These are phyloP conservation scores for Sonneratia alba DNA, from an alignment of 345 rosid genomes.

Conservation along the genomic window DNA sequence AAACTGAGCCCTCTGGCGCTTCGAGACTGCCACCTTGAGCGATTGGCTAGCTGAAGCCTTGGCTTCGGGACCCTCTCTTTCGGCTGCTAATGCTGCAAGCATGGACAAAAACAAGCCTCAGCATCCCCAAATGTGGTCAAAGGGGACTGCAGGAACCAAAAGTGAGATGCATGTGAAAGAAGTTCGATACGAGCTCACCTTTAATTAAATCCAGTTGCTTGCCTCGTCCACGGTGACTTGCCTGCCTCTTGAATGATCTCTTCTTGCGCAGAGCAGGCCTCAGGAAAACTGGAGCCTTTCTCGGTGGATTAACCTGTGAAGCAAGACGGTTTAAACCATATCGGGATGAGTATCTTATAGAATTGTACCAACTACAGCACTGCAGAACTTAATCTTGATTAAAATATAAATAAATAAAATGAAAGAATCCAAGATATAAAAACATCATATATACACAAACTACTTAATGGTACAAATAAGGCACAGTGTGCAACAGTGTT, in stretches of 20 bases:
- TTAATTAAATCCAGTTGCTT: constrained; percentile 44
- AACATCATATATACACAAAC: too few species aligned
- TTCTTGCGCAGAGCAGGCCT: constrained; percentile 61
- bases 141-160: not conserved
- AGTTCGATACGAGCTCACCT: constrained; percentile 22
- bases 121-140: not conserved
- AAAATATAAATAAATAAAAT: too few species aligned
- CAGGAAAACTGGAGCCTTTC: constrained; percentile 47
- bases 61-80: constrained; percentile 37
- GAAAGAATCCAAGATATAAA: too few species aligned
- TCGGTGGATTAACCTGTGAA: constrained; percentile 47
- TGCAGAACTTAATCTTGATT: too few species aligned
- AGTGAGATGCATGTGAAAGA: too few species aligned
- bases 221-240: constrained; percentile 61
- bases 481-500: too few species aligned
- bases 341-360: not conserved
- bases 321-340: not conserved
- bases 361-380: too few species aligned
- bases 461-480: too few species aligned
- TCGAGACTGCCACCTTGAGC: constrained; percentile 39
- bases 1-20: constrained; percentile 56
- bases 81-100: constrained; percentile 34
- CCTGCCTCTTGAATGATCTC: constrained; percentile 71
- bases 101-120: not conserved
- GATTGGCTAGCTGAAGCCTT: not conserved